phyloP scores from a whole-genome alignment of 1,284 basidiomycete genomes.

The Melanopsichium pennsylvanicum region DNA sequence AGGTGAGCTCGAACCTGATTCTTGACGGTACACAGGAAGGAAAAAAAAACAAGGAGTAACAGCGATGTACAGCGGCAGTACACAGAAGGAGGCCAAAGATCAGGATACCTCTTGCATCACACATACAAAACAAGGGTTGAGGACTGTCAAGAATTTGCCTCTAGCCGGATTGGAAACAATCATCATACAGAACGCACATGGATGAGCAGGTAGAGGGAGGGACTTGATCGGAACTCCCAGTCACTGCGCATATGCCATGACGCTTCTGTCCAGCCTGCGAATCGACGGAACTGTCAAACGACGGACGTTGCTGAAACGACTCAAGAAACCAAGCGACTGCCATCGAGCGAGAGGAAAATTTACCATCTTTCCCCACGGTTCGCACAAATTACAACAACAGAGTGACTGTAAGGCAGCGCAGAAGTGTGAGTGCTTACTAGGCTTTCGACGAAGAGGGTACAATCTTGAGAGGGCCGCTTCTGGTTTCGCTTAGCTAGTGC shows the following conservation, averaged over 20 bases:
- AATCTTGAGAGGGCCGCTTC: too few relatives aligned
- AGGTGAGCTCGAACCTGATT: too few relatives aligned
- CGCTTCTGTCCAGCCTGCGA: too few relatives aligned
- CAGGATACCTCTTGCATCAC: not conserved
- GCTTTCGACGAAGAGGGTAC: constrained; percentile 3
- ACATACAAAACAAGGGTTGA: constrained; percentile 5
- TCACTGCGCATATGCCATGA: not conserved
- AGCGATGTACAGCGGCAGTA: not conserved
- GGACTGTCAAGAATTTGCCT: too few relatives aligned
- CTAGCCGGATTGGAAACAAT: constrained; percentile 1
- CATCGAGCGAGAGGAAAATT: too few relatives aligned
- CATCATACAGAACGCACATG: constrained; percentile 1
- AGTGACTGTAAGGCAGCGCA: too few relatives aligned
- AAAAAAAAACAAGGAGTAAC: not conserved
- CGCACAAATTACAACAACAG: too few relatives aligned
- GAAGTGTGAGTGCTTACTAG: too few relatives aligned
- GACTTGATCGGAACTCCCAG: constrained; percentile 11
- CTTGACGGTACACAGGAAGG: too few relatives aligned
- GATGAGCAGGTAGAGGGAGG: too few relatives aligned
- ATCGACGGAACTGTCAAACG: constrained; percentile 2
- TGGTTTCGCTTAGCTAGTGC: not conserved
- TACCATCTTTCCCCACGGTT: not conserved
- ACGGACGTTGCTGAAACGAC: constrained; percentile 1
- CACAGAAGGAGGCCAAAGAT: not conserved
- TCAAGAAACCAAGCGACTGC: not conserved